Conservation (phyloP, 768 basidiomycete genomes). For the Candolleomyces eurysporus region DNA sequence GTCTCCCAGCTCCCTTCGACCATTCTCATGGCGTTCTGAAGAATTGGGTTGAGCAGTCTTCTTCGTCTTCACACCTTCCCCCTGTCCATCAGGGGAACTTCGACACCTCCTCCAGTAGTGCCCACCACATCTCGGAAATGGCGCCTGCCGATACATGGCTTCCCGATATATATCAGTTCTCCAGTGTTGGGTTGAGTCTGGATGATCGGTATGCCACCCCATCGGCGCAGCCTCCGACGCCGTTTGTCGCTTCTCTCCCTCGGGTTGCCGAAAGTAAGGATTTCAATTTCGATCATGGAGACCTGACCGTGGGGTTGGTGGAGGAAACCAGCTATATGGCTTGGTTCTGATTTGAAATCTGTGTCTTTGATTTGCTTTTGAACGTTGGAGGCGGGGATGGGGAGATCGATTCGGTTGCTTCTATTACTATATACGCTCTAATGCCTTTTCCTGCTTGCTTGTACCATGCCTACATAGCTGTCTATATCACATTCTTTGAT, state of each 20-base stretch:
- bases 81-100: background rate
- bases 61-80: background rate
- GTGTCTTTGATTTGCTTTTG: no score
- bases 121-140: slow-evolving; percentile 10
- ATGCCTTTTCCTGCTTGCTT: no score
- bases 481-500: no score
- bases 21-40: slow-evolving; percentile 32
- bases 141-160: slow-evolving; percentile 31
- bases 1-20: slow-evolving; percentile 33
- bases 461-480: no score
- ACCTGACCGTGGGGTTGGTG: slow-evolving; percentile 50
- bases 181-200: slow-evolving; percentile 38
- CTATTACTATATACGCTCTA: no score
- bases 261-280: slow-evolving; percentile 52
- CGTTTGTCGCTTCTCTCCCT: slow-evolving; percentile 45
- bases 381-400: no score
- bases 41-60: slow-evolving; percentile 28
- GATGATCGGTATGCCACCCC: slow-evolving; percentile 40
- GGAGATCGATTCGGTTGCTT: no score
- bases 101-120: slow-evolving; percentile 10
- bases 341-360: slow-evolving; percentile 48
- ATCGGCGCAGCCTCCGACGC: slow-evolving; percentile 30
- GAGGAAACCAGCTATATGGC: slow-evolving; percentile 68
- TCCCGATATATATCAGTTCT: slow-evolving; percentile 47
- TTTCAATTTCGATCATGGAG: slow-evolving; percentile 64